Evolutionary conservation across 2,329 filamentous ascomycete species (phyloP).

Genomic region (Talaromyces amestolkiae): DNA sequence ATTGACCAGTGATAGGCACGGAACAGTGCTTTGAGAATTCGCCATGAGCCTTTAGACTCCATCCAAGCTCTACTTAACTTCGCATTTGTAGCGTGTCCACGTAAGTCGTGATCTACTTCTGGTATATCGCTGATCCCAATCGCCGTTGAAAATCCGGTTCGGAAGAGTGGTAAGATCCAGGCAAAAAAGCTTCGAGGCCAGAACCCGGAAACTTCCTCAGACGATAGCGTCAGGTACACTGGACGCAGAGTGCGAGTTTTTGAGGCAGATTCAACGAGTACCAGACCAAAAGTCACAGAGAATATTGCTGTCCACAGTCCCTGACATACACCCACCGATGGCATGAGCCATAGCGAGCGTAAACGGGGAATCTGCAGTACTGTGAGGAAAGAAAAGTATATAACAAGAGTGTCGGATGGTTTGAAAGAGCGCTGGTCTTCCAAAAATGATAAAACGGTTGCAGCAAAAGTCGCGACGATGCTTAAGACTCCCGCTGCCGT

Average conservation of each 20-base stretch:
- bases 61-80: neutral
- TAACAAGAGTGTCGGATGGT: slow-evolving; percentile 29
- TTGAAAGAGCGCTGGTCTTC: slow-evolving; percentile 28
- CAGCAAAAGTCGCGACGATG: slow-evolving; percentile 23
- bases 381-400: slow-evolving; percentile 43
- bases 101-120: slow-evolving; percentile 7
- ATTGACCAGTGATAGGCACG: slow-evolving; percentile 6
- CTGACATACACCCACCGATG: slow-evolving; percentile 16
- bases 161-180: slow-evolving; percentile 50
- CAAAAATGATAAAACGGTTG: slow-evolving; percentile 27
- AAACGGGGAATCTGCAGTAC: slow-evolving; percentile 42
- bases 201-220: slow-evolving; percentile 48
- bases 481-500: neutral
- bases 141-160: slow-evolving; percentile 43
- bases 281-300: slow-evolving; percentile 39
- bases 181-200: slow-evolving; percentile 46
- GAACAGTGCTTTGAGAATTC: slow-evolving; percentile 1
- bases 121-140: slow-evolving; percentile 43
- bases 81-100: neutral
- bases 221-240: neutral
- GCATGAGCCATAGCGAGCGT: slow-evolving; percentile 38
- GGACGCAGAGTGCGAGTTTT: slow-evolving; percentile 42
- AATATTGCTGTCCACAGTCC: slow-evolving; percentile 30
- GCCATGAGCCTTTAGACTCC: neutral
- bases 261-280: slow-evolving; percentile 41